Evolutionary conservation across 2,329 filamentous ascomycete genomes (phyloP), one percentile per base, ranked within the genome.

Genomic region (Paramyrothecium sp.): DNA sequence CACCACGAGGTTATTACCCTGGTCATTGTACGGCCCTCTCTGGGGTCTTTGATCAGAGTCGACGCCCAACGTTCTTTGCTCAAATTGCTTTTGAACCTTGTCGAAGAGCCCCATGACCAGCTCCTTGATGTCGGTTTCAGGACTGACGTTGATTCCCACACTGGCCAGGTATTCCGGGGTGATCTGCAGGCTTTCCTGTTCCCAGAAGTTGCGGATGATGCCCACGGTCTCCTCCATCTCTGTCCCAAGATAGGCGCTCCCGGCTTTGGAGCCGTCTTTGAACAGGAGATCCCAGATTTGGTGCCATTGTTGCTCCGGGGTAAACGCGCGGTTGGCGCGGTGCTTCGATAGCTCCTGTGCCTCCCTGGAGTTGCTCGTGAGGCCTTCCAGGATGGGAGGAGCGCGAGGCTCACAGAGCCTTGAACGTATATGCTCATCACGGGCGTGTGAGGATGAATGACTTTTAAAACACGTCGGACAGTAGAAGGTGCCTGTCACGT

Each of bases 201-300:
- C 47, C 57, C 58, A 61, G 41, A 58, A 55, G 19, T 57, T 48
- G 8, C 54, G 53, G 19, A 63, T 54, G 54, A 61, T 59, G 12
- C 47, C 41, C 10, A 61, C 23, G 21, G 56, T 57, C 51, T 64
- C 60, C 4, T 56, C 54, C 12, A 58, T 48, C 2, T 55, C 26
- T 12, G 23, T 60, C 3, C 53, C 58, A 8, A 64, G 44, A 33
- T 60, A 58, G 3, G 58, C 54, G 20, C 53, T 54, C 3, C 46
- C 20, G 1, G 46, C 55, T 1, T n/a, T 13, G 16, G 33, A 3
- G 7, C 49, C 53, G 2, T 51, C 53, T 3, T 30, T 50, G n/a
- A 65, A 65, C 1, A 65, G 44, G 26, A 60, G 55, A 1, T 57
- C n/a, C 61, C 60, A 63, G 17, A 65, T 59, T 5, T 49, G n/a